Evolutionary conservation across 2,329 filamentous ascomycete genomes (phyloP).

Genomic region (Paraphaeosphaeria sporulosa): DNA sequence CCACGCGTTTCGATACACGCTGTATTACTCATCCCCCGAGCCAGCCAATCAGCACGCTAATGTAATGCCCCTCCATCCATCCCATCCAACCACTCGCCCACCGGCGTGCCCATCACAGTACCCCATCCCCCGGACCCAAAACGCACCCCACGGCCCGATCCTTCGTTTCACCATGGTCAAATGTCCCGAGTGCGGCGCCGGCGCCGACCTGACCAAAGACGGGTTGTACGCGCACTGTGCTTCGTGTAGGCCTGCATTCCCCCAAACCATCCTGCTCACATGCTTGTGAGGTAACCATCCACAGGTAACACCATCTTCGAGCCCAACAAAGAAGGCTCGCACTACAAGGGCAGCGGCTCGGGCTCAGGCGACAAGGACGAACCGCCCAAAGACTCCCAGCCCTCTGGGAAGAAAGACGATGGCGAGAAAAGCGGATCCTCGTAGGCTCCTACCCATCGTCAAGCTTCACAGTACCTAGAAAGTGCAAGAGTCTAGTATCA

Average conservation of each 20-base stretch:
- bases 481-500: background rate
- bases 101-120: background rate
- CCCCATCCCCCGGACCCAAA: background rate
- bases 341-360: conserved; percentile 33
- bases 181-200: conserved; percentile 39
- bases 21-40: too few species aligned
- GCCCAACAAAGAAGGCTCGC: conserved; percentile 37
- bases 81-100: background rate
- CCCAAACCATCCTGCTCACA: too few species aligned
- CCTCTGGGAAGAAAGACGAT: background rate
- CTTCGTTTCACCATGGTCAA: conserved; percentile 2
- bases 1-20: background rate
- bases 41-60: background rate
- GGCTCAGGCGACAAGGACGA: conserved; percentile 38
- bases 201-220: conserved; percentile 39
- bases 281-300: too few species aligned
- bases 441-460: background rate
- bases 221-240: conserved; percentile 39
- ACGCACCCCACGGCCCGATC: background rate
- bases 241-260: conserved; percentile 38
- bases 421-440: background rate
- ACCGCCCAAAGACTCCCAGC: conserved; percentile 13
- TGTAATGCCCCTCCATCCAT: background rate
- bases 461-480: background rate
- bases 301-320: conserved; percentile 39